A percentile compares a stretch with the other conserved stretches of the same genome.
These are phyloP conservation scores for Backusella tarrabulga DNA, from an alignment of 192 early-diverging fungal genomes.

Conservation along the genomic window DNA sequence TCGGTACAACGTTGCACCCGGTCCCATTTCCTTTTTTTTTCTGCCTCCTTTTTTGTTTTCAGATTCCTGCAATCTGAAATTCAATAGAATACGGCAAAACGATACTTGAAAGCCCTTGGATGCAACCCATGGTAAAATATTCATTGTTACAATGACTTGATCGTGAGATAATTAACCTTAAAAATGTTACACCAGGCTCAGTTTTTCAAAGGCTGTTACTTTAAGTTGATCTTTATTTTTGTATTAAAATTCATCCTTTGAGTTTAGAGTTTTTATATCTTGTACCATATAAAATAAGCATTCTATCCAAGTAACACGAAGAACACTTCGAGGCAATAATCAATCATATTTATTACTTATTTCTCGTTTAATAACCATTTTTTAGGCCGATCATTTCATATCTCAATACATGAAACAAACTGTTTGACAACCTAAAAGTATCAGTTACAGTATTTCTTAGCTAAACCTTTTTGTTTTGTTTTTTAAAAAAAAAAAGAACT, in stretches of 20 bases:
- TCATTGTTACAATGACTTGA: not conserved
- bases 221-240: not conserved
- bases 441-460: not conserved
- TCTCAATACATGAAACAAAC: not conserved
- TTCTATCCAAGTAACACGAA: not conserved
- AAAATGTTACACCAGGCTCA: not conserved
- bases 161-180: not conserved
- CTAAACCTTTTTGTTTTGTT: not conserved
- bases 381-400: not conserved
- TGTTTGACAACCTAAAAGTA: not conserved
- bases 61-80: constrained; percentile 4
- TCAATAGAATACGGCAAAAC: not conserved
- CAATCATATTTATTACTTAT: no score
- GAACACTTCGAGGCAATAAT: no score
- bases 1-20: not conserved
- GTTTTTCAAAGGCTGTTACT: not conserved
- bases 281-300: not conserved
- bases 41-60: not conserved
- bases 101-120: not conserved
- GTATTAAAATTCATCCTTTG: not conserved
- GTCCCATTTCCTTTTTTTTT: not conserved
- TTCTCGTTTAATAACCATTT: not conserved
- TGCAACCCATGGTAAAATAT: not conserved
- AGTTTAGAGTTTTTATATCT: not conserved
- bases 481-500: not conserved